phyloP scores from a whole-genome alignment of 306 rosid genomes.

The Lithocarpus polystachyus region DNA sequence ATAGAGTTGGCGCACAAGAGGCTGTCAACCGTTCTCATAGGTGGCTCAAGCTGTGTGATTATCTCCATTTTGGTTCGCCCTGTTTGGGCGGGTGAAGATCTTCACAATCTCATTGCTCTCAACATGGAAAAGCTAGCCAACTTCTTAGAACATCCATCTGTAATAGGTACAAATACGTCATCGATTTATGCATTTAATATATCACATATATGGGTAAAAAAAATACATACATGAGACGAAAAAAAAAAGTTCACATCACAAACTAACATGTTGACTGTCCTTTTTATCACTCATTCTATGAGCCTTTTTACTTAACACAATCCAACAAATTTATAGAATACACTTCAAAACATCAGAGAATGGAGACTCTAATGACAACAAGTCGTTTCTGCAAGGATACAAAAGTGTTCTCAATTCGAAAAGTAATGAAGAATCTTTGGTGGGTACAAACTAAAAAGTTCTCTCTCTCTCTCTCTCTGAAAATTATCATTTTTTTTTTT shows the following conservation, averaged over 20 bases:
- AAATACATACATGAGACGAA: too few species aligned
- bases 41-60: constrained; percentile 58
- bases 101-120: constrained; percentile 55
- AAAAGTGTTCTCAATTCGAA: constrained; percentile 41
- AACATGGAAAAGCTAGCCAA: constrained; percentile 55
- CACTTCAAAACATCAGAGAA: constrained; percentile 31
- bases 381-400: constrained; percentile 26
- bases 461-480: neutral
- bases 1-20: constrained; percentile 60
- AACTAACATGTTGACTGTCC: neutral
- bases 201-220: too few species aligned
- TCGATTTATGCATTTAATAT: neutral
- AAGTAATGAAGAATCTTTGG: constrained; percentile 51
- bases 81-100: constrained; percentile 94
- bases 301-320: neutral
- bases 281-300: neutral
- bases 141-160: constrained; percentile 54
- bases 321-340: constrained; percentile 22
- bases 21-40: constrained; percentile 59
- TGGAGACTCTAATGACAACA: constrained; percentile 23
- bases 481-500: constrained; percentile 9
- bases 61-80: constrained; percentile 69
- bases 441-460: neutral
- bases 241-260: too few species aligned
- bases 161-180: neutral